Evolutionary conservation across 2,329 filamentous ascomycete species (phyloP), one percentile per base, ranked within the genome.

Genomic region (Ilyonectria mors-panacis): DNA sequence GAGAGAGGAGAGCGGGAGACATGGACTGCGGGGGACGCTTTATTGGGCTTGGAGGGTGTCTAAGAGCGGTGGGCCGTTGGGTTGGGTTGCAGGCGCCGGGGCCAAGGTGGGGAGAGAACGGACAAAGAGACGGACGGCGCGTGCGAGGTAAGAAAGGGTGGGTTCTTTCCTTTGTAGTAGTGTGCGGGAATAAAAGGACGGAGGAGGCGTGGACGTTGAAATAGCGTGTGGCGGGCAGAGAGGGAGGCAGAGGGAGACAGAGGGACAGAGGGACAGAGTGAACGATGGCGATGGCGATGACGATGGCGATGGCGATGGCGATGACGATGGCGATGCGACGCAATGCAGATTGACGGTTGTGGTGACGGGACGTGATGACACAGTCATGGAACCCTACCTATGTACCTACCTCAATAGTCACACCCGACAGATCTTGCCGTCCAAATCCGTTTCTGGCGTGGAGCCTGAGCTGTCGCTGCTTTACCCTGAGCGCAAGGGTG

Each of bases 1-100:
- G 48, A 61, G 51, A 50, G 48, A 45, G 21, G 19, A 50, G 21
- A 23, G 51, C 42, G 48, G 42, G 50, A 55, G 56, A 48, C 13
- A 55, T 59, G 66, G 65, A 59, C 59, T 69, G 65, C 55, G 60
- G 55, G 67, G 65, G 64, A 64, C 59, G 67, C 69, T 75, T 73
- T 71, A 68, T 75, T 75, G 63, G 71, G 70, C 70, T 61, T 68
- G 70, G 72, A 71, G 69, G 73, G 73, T 73, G 70, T 74, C 66
- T 73, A 72, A 72, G 70, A 68, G 74, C 71, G 72, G 74, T 76
- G 74, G 74, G 74, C 63, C 74, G 71, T 76, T 76, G 73, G 74
- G 74, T 76, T 67, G 73, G 68, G 68, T 75, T 76, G 74, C 74
- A 76, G 74, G 71, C 37, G 64, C 70, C 65, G 61, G 73, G 64